phyloP scores from a whole-genome alignment of 306 rosid genomes.

The Quercus agrifolia region DNA sequence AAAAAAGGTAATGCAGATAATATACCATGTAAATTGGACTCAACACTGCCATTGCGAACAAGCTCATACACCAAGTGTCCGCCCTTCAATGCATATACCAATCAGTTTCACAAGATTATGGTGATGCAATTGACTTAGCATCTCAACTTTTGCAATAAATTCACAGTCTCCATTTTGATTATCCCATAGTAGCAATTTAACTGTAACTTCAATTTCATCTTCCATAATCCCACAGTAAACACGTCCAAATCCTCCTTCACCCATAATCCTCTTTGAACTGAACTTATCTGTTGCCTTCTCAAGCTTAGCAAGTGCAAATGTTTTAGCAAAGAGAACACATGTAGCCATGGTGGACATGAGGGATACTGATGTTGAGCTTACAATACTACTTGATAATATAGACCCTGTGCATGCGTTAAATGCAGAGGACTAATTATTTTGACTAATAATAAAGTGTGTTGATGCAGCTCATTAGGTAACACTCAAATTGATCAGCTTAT shows the following conservation, averaged over 20 bases:
- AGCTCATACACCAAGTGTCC: constrained; percentile 78
- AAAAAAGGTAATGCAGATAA: constrained; percentile 16
- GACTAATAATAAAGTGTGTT: constrained; percentile 18
- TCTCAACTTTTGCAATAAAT: constrained; percentile 85
- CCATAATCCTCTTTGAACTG: constrained; percentile 71
- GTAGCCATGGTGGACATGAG: constrained; percentile 67
- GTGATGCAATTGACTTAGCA: constrained; percentile 88
- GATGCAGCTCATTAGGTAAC: constrained; percentile 9
- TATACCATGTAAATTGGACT: constrained; percentile 93
- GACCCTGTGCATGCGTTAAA: constrained; percentile 63
- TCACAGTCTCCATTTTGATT: constrained; percentile 77
- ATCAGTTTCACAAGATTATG: constrained; percentile 90
- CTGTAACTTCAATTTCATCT: constrained; percentile 83
- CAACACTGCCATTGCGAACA: constrained; percentile 89
- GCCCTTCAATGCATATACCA: constrained; percentile 89
- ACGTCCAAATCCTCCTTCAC: constrained; percentile 97
- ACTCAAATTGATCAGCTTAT: not conserved
- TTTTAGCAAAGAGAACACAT: constrained; percentile 68
- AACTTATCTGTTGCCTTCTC: constrained; percentile 82
- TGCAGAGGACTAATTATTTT: constrained; percentile 7
- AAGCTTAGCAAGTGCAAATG: constrained; percentile 71
- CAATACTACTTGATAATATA: constrained; percentile 61
- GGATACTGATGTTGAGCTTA: constrained; percentile 77
- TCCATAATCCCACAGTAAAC: constrained; percentile 78
- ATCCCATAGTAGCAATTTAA: constrained; percentile 68